Conservation (phyloP, 208 protist genomes). For the Endotrypanum monterogeii region DNA sequence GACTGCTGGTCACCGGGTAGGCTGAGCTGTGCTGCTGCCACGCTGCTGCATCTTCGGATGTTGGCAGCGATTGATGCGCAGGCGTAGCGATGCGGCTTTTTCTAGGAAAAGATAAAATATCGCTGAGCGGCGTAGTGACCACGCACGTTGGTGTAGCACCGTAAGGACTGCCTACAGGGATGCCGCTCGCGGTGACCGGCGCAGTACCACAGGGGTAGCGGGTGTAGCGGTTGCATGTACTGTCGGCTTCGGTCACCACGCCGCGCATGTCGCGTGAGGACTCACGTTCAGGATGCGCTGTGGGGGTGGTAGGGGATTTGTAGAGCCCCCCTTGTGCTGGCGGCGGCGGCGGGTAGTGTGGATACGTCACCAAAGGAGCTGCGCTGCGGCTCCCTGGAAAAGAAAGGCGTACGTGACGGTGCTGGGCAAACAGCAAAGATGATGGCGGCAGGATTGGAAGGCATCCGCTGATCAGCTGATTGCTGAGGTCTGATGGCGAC, state of each 20-base stretch:
- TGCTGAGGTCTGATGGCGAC: neutral
- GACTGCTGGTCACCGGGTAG: neutral
- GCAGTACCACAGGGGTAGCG: conserved; percentile 11
- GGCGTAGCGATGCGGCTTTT: neutral
- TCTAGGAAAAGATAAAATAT: neutral
- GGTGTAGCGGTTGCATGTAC: conserved; percentile 17
- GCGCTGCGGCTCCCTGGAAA: neutral
- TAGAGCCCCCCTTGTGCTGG: conserved; percentile 2
- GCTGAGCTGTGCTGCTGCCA: neutral
- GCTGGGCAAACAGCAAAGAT: conserved; percentile 16
- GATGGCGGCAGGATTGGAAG: neutral
- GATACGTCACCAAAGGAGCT: neutral
- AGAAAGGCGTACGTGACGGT: conserved; percentile 26
- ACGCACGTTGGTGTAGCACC: conserved; percentile 22
- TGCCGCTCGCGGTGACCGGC: neutral
- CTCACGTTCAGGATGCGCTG: neutral
- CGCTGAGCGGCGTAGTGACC: conserved; percentile 13
- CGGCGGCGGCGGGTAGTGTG: neutral
- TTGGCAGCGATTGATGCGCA: neutral
- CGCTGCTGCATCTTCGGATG: neutral
- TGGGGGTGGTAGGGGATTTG: neutral
- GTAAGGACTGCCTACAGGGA: conserved; percentile 28
- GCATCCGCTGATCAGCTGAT: neutral
- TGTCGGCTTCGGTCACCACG: conserved; percentile 8
- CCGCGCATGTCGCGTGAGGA: conserved; percentile 1